Conservation (phyloP, 1,284 basidiomycete genomes). For the Chondrostereum purpureum region DNA sequence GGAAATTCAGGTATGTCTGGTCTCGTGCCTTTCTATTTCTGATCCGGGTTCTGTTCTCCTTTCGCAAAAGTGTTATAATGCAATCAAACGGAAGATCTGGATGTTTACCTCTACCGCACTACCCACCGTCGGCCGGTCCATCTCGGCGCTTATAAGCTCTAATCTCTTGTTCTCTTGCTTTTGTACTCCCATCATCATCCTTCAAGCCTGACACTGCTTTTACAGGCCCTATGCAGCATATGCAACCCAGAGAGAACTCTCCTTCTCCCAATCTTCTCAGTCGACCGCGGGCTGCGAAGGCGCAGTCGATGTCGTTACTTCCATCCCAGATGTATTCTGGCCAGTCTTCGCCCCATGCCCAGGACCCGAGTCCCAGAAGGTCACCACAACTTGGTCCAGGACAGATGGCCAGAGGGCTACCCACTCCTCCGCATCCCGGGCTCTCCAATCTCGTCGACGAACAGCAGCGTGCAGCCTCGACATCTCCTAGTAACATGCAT, state of each 20-base stretch:
- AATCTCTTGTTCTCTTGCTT: slow-evolving; percentile 13
- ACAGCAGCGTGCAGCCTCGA: slow-evolving; percentile 29
- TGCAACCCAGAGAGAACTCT: slow-evolving; percentile 56
- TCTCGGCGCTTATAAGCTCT: slow-evolving; percentile 4
- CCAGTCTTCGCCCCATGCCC: slow-evolving; percentile 25
- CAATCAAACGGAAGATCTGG: not conserved
- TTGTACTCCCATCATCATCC: slow-evolving; percentile 16
- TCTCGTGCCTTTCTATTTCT: slow-evolving; percentile 10
- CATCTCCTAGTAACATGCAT: slow-evolving; percentile 26
- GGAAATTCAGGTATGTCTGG: slow-evolving; percentile 22
- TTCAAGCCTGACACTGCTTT: slow-evolving; percentile 14
- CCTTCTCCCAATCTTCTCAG: slow-evolving; percentile 61
- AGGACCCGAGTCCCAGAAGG: slow-evolving; percentile 32
- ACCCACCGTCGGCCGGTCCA: slow-evolving; percentile 1
- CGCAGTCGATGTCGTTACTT: slow-evolving; percentile 56
- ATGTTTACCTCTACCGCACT: not conserved
- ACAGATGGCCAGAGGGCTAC: slow-evolving; percentile 43
- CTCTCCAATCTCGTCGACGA: slow-evolving; percentile 22
- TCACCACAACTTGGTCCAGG: slow-evolving; percentile 23
- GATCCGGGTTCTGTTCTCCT: slow-evolving; percentile 5
- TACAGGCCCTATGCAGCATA: slow-evolving; percentile 35
- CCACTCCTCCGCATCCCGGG: slow-evolving; percentile 46
- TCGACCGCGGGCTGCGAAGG: slow-evolving; percentile 48
- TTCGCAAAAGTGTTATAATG: not conserved
- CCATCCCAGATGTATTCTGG: slow-evolving; percentile 45